phyloP scores from a whole-genome alignment of 2,329 filamentous ascomycete species.

The Chaetothyriales sp. region DNA sequence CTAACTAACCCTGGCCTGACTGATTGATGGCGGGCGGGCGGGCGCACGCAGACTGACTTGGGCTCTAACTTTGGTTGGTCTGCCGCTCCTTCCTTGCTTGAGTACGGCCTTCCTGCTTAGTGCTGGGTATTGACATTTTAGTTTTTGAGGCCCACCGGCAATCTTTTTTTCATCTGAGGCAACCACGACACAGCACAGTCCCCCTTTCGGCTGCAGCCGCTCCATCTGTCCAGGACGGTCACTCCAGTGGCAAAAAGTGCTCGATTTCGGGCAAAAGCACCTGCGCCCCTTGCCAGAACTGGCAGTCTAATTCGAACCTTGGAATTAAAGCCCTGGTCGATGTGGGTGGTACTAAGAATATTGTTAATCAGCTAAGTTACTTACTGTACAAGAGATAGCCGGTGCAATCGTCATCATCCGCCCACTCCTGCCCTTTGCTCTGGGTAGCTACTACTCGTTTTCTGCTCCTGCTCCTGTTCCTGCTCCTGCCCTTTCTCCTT shows the following conservation, averaged over 20 bases:
- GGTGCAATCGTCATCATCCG: background rate
- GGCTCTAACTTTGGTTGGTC: background rate
- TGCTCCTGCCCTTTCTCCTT: background rate
- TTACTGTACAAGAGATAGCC: background rate
- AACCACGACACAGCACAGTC: background rate
- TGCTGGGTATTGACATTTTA: too few relatives aligned
- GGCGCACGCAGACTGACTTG: too few relatives aligned
- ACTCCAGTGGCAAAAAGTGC: background rate
- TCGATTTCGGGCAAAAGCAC: background rate
- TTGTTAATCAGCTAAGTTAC: too few relatives aligned
- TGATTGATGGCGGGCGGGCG: background rate
- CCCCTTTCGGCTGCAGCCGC: background rate
- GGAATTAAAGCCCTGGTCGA: background rate
- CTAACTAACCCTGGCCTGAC: background rate
- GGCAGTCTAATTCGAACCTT: background rate
- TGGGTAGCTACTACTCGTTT: background rate
- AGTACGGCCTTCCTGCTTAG: background rate
- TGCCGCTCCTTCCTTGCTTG: background rate
- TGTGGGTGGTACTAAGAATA: background rate
- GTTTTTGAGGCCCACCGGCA: background rate
- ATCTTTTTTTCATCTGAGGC: background rate
- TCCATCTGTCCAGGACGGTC: background rate
- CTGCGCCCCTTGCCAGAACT: background rate
- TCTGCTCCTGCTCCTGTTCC: background rate
- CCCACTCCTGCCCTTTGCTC: background rate